Conservation (phyloP, 1,139 yeast species). For the Geotrichum klebahnii region DNA sequence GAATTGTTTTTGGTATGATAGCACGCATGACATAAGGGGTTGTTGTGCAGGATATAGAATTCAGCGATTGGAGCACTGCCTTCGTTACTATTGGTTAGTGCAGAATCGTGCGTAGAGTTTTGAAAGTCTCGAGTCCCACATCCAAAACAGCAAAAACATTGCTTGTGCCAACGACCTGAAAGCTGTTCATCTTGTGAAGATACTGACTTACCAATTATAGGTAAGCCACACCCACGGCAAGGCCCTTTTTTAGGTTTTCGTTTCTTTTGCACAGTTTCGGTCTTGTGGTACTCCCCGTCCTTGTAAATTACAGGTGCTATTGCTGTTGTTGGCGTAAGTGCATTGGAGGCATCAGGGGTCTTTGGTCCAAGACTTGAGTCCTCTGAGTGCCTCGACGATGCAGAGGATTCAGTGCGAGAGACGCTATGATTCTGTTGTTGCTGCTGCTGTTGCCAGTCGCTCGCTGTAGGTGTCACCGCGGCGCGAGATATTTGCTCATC, state of each 20-base stretch:
- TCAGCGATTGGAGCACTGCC: slow-evolving; percentile 43
- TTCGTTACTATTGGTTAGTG: neutral
- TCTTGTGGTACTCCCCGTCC: neutral
- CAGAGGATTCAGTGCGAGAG: neutral
- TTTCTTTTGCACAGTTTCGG: neutral
- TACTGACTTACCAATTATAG: slow-evolving; percentile 54
- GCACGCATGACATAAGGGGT: slow-evolving; percentile 74
- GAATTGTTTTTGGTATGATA: slow-evolving; percentile 76
- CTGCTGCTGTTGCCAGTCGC: no score
- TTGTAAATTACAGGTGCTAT: neutral
- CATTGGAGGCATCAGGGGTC: neutral
- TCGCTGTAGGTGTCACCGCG: neutral
- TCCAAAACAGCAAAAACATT: slow-evolving; percentile 70
- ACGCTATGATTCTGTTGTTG: no score
- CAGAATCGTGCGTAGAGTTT: slow-evolving; percentile 2
- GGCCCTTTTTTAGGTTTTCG: slow-evolving; percentile 17
- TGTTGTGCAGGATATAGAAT: slow-evolving; percentile 74
- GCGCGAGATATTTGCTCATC: neutral
- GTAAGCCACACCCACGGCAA: slow-evolving; percentile 48
- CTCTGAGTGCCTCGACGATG: neutral
- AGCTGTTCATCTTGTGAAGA: slow-evolving; percentile 77
- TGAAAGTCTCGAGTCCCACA: slow-evolving; percentile 45
- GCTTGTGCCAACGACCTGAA: slow-evolving; percentile 91
- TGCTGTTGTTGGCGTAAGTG: neutral
- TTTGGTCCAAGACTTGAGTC: neutral